Conservation (phyloP, 2,329 filamentous ascomycete species). For the Alternaria sp. region DNA sequence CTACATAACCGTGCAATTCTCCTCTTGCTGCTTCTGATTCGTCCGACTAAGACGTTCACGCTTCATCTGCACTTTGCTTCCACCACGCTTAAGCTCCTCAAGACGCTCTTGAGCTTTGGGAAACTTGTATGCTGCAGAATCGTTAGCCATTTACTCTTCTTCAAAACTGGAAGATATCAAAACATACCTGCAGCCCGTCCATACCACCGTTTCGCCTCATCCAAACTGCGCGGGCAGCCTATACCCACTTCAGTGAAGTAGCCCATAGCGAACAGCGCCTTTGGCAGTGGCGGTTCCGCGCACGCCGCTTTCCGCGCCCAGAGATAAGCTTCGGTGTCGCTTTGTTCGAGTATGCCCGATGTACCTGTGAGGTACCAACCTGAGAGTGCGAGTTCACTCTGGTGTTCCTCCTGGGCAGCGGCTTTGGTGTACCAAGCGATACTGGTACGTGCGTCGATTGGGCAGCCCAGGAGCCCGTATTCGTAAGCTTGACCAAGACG, state of each 20-base stretch:
- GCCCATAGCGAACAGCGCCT: slow-evolving; percentile 97
- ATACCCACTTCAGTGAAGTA: slow-evolving; percentile 98
- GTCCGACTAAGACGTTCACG: slow-evolving; percentile 82
- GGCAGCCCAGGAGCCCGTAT: slow-evolving; percentile 82
- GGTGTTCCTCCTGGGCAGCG: slow-evolving; percentile 91
- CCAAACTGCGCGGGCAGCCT: slow-evolving; percentile 81
- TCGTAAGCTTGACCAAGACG: slow-evolving; percentile 87
- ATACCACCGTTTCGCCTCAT: slow-evolving; percentile 98
- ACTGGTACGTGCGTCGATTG: slow-evolving; percentile 80
- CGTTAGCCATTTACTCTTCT: slow-evolving; percentile 18
- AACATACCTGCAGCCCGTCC: slow-evolving; percentile 92
- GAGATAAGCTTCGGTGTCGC: slow-evolving; percentile 93
- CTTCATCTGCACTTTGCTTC: slow-evolving; percentile 73
- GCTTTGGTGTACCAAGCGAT: slow-evolving; percentile 95
- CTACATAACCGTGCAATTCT: slow-evolving; percentile 85
- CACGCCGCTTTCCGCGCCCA: slow-evolving; percentile 95
- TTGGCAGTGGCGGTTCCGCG: slow-evolving; percentile 75
- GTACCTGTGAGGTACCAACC: slow-evolving; percentile 88
- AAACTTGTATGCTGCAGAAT: slow-evolving; percentile 91
- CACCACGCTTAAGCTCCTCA: slow-evolving; percentile 86
- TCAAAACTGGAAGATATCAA: too few relatives aligned
- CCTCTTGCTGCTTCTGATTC: slow-evolving; percentile 83
- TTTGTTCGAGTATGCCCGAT: slow-evolving; percentile 86
- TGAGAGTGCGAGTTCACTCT: slow-evolving; percentile 72
- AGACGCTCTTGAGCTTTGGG: slow-evolving; percentile 90